These are phyloP conservation scores for Nitzschia inconspicua DNA, from an alignment of 108 stramenopile genomes.

Conservation along the genomic window DNA sequence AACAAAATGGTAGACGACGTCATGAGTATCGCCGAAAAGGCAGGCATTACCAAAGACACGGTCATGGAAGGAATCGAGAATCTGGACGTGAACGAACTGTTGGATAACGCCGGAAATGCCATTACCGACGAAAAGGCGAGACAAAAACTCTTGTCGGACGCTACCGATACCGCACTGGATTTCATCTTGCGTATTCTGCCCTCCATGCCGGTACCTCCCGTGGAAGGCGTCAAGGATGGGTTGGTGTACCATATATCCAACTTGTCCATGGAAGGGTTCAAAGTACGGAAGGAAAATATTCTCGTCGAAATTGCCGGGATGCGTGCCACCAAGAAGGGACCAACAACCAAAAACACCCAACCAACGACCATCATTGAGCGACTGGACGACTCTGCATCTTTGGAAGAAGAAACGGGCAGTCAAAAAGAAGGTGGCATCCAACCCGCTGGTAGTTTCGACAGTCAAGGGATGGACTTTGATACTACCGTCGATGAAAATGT, in stretches of 20 bases:
- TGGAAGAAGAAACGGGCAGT: not conserved
- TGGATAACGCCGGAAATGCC: slow-evolving; percentile 70
- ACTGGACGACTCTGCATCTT: not conserved
- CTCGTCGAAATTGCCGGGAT: slow-evolving; percentile 85
- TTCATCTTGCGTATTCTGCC: slow-evolving; percentile 81
- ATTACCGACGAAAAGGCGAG: slow-evolving; percentile 79
- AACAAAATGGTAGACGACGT: slow-evolving; percentile 63
- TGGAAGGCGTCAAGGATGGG: slow-evolving; percentile 87
- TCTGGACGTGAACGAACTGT: slow-evolving; percentile 72
- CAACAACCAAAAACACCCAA: not conserved
- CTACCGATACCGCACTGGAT: slow-evolving; percentile 83
- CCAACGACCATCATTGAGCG: not conserved
- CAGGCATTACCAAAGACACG: slow-evolving; percentile 76
- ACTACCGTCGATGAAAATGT: slow-evolving; percentile 20
- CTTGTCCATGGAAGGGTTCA: slow-evolving; percentile 86
- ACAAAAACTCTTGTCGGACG: slow-evolving; percentile 70
- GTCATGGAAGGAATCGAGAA: slow-evolving; percentile 75
- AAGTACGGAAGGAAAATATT: slow-evolving; percentile 84
- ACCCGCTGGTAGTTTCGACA: slow-evolving; percentile 2
- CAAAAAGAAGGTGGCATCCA: not conserved
- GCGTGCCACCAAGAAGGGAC: slow-evolving; percentile 62
- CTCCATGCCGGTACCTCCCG: slow-evolving; percentile 84
- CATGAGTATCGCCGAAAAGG: slow-evolving; percentile 70
- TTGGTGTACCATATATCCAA: slow-evolving; percentile 80
- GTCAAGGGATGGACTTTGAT: slow-evolving; percentile 21